phyloP scores from a whole-genome alignment of 345 rosid species.

The Populus pruinosa region DNA sequence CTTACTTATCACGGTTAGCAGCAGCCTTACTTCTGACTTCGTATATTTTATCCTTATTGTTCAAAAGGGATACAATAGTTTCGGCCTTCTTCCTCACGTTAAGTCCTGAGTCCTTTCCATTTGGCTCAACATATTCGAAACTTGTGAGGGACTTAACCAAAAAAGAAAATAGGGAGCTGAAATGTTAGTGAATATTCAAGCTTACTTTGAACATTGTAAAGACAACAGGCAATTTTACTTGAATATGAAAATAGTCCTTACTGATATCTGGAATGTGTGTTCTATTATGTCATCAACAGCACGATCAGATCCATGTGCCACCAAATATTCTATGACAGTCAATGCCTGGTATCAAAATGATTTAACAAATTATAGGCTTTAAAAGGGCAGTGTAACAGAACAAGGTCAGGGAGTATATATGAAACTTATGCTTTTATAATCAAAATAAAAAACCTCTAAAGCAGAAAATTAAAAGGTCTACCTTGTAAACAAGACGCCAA shows the following conservation, averaged over 20 bases:
- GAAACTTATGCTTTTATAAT: not conserved
- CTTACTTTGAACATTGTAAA: not conserved
- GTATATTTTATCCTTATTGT: constrained; percentile 80
- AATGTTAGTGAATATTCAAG: constrained; percentile 25
- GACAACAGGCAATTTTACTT: not conserved
- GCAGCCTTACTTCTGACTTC: constrained; percentile 85
- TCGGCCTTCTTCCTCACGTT: constrained; percentile 97
- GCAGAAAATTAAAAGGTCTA: constrained; percentile 23
- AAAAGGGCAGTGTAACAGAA: constrained; percentile 3
- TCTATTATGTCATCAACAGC: constrained; percentile 96
- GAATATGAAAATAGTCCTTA: constrained; percentile 37
- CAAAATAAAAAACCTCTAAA: not conserved
- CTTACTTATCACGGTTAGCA: constrained; percentile 90
- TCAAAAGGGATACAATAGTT: constrained; percentile 64
- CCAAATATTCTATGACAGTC: constrained; percentile 86
- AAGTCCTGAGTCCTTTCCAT: constrained; percentile 88
- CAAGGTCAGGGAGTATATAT: not conserved
- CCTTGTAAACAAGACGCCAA: constrained; percentile 99
- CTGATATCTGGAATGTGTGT: constrained; percentile 94
- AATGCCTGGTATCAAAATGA: constrained; percentile 54
- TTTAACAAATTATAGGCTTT: constrained; percentile 3
- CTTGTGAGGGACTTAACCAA: constrained; percentile 72
- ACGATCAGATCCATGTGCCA: constrained; percentile 96
- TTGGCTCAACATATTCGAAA: constrained; percentile 94
- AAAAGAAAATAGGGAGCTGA: constrained; percentile 23